A percentile compares a stretch with the other conserved stretches of the same genome.
These are phyloP conservation scores for Arthroderma sp. DNA, from an alignment of 2,329 filamentous ascomycete species.

Conservation along the genomic window DNA sequence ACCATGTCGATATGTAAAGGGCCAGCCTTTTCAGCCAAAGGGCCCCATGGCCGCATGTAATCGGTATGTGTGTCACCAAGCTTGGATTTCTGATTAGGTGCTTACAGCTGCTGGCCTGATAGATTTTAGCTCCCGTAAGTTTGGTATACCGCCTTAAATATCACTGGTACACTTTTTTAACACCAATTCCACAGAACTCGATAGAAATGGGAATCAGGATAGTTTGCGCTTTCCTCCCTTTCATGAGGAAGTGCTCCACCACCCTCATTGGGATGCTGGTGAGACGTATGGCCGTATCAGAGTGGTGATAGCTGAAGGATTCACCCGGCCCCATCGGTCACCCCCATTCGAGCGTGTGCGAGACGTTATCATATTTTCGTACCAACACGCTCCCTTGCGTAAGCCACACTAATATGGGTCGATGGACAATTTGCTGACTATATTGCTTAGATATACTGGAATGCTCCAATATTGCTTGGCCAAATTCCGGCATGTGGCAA, in stretches of 20 bases:
- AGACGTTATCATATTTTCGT: constrained; percentile 66
- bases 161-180: constrained; percentile 6
- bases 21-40: constrained; percentile 43
- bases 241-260: constrained; percentile 53
- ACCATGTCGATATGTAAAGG: constrained; percentile 23
- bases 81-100: neutral
- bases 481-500: constrained; percentile 57
- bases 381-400: constrained; percentile 73
- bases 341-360: constrained; percentile 53
- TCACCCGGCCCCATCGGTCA: constrained; percentile 37
- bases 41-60: constrained; percentile 40
- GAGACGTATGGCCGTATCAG: constrained; percentile 65
- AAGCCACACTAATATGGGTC: constrained; percentile 16
- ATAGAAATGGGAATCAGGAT: constrained; percentile 46
- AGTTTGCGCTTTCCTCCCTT: constrained; percentile 61
- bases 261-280: constrained; percentile 57
- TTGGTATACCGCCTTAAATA: neutral
- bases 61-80: constrained; percentile 28
- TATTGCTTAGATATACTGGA: constrained; percentile 53
- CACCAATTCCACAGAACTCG: constrained; percentile 23
- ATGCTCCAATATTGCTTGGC: constrained; percentile 63
- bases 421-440: neutral
- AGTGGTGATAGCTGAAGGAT: constrained; percentile 61
- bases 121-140: constrained; percentile 26
- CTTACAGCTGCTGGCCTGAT: neutral